A percentile compares a stretch with the other conserved stretches of the same genome.
Evolutionary conservation across 2,329 filamentous ascomycete genomes (phyloP).

Genomic region (Trichoderma brevicompactum): DNA sequence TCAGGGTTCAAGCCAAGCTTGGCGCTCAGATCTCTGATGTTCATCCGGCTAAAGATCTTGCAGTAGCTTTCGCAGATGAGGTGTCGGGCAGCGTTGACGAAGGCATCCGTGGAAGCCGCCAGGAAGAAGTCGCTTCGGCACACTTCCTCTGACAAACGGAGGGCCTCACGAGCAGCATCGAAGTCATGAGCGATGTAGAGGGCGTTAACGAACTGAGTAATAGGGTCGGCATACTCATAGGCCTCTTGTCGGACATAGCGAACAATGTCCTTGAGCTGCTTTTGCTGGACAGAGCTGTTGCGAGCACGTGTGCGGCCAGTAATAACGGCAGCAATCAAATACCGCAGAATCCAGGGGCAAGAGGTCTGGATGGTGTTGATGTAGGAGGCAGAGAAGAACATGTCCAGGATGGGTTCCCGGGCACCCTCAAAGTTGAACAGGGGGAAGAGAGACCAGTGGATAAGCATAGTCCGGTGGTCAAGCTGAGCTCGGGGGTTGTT

Average conservation of each 20-base stretch:
- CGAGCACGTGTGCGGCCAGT: constrained; percentile 82
- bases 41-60: constrained; percentile 99
- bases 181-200: constrained; percentile 88
- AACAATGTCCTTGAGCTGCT: constrained; percentile 96
- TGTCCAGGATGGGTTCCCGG: constrained; percentile 87
- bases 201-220: constrained; percentile 95
- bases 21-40: constrained; percentile 93
- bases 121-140: constrained; percentile 96
- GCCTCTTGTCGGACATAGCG: constrained; percentile 95
- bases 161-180: constrained; percentile 89
- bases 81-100: constrained; percentile 93
- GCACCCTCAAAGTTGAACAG: constrained; percentile 97
- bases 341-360: constrained; percentile 95
- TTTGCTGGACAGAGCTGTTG: constrained; percentile 89
- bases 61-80: constrained; percentile 99
- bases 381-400: constrained; percentile 95
- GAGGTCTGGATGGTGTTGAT: constrained; percentile 99
- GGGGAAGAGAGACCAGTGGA: constrained; percentile 98
- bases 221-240: constrained; percentile 95
- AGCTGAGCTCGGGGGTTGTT: constrained; percentile 95
- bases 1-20: constrained; percentile 90
- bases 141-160: constrained; percentile 86
- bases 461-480: constrained; percentile 93
- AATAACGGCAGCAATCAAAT: constrained; percentile 92
- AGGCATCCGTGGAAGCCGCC: constrained; percentile 78